These are phyloP conservation scores for Acacia acuminata DNA, from an alignment of 306 rosid genomes.

Conservation along the genomic window DNA sequence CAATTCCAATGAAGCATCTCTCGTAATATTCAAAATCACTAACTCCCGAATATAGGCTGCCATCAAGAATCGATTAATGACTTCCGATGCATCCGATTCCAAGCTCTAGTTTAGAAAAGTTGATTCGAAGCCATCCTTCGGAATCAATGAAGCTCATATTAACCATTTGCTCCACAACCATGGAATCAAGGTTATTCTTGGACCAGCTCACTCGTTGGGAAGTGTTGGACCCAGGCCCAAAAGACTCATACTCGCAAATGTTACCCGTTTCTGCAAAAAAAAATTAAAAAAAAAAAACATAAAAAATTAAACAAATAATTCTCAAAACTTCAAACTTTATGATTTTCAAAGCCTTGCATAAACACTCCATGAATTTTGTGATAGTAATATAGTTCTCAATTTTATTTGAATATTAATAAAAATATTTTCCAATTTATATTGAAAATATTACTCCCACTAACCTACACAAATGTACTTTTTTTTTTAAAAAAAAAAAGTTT, in stretches of 20 bases:
- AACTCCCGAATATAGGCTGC: too few species aligned
- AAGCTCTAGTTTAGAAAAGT: slow-evolving; percentile 8
- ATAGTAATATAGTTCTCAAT: too few species aligned
- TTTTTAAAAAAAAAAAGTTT: too few species aligned
- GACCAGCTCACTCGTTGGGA: slow-evolving; percentile 59
- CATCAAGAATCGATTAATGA: too few species aligned
- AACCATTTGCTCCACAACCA: slow-evolving; percentile 25
- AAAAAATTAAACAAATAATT: too few species aligned
- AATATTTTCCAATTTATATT: too few species aligned
- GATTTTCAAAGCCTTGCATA: not conserved
- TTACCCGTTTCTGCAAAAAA: slow-evolving; percentile 43
- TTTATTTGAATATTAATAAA: too few species aligned
- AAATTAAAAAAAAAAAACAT: too few species aligned
- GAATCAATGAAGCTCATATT: slow-evolving; percentile 45
- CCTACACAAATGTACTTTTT: not conserved
- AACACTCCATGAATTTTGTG: not conserved
- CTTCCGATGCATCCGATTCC: too few species aligned
- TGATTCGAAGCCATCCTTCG: slow-evolving; percentile 63
- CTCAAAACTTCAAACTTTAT: not conserved
- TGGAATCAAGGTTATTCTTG: slow-evolving; percentile 32
- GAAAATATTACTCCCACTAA: not conserved
- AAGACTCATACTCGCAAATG: slow-evolving; percentile 59
- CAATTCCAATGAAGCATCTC: too few species aligned
- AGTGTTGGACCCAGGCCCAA: slow-evolving; percentile 55
- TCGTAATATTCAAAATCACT: too few species aligned